Base-by-base conservation (phyloP, 108 stramenopile genomes). In the Epipyxis sp. region DNA sequence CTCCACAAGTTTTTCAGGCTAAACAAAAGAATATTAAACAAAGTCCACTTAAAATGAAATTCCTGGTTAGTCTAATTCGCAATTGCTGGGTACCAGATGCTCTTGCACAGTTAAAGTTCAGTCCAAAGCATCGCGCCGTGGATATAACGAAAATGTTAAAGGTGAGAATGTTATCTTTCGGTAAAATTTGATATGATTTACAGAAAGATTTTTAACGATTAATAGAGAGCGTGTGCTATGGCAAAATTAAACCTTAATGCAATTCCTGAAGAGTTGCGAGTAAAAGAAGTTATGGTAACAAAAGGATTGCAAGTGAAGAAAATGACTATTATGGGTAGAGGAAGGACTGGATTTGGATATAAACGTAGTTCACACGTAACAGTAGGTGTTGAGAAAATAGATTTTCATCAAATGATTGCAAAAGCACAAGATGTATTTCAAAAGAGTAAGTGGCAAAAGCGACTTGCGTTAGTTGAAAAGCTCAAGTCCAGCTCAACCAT, bases 41-140 rank as follows among this genome's bases (percentile, higher is more conserved):
- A 74, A 74, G 71, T 39, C 71, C 71, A 37, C 50, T 46, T 37
- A 74, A 74, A 39, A 57, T 74, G 3, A 74, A 74, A 29, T 74
- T 74, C 42, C 43, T 74, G 34, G 71, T 74, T 13, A 27, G 50
- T 29, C 43, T 74, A 57, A 42, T 74, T 13, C 6, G 71, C 10
- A 32, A 37, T 42, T 13, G 25, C 40, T 74, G 71, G 71, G 34
- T 74, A 6, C 71, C 71, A 27, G 71, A 74, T 57, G 71, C 71
- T 34, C 25, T 74, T 13, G 71, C 71, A 6, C 71, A 74, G 43
- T 30, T 74, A 42, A 74, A 74, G 25, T 74, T 74, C 35, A 43
- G 42, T 6, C 71, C 71, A 6, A 74, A 74, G 34, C 71, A 6
- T 74, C 44, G 50, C 20, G 6, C 71, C 6, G 46, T 6, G 43